Evolutionary conservation across 805 yeast species (phyloP).

Genomic region (Barnettozyma californica): DNA sequence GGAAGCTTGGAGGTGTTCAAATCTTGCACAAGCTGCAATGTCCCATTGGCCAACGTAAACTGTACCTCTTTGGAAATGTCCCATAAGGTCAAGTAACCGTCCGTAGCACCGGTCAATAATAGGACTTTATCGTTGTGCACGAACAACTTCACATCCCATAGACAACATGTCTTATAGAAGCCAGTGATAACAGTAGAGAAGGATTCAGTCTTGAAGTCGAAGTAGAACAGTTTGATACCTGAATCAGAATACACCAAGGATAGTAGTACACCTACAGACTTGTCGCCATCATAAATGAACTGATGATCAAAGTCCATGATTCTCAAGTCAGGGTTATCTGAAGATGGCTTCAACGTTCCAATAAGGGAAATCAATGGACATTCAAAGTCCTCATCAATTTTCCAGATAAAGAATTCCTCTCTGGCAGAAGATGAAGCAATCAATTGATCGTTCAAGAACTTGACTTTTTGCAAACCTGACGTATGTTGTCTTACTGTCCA

Average conservation of each 20-base stretch:
- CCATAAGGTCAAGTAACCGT: slow-evolving; percentile 71
- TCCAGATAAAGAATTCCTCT: slow-evolving; percentile 87
- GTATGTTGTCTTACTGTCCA: slow-evolving; percentile 78
- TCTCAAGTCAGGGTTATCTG: slow-evolving; percentile 72
- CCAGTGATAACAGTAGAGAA: slow-evolving; percentile 45
- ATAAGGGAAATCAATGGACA: slow-evolving; percentile 43
- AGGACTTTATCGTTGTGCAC: slow-evolving; percentile 25
- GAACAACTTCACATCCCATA: slow-evolving; percentile 55
- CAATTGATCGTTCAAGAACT: slow-evolving; percentile 47
- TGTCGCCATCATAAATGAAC: slow-evolving; percentile 29
- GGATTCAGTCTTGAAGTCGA: slow-evolving; percentile 29
- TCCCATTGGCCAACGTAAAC: slow-evolving; percentile 11
- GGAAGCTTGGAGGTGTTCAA: slow-evolving; percentile 16
- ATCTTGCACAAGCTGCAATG: slow-evolving; percentile 3
- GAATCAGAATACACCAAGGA: slow-evolving; percentile 86
- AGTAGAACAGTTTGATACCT: slow-evolving; percentile 58
- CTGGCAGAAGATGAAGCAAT: slow-evolving; percentile 67
- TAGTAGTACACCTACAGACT: slow-evolving; percentile 42
- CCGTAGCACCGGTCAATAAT: slow-evolving; percentile 67
- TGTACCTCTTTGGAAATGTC: slow-evolving; percentile 34
- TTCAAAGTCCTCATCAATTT: slow-evolving; percentile 34
- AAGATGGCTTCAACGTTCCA: slow-evolving; percentile 50
- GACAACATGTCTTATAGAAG: slow-evolving; percentile 68
- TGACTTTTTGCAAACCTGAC: slow-evolving; percentile 79
- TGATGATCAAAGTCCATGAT: slow-evolving; percentile 76